Percentiles rank a stretch among this genome's conserved stretches.
Evolutionary conservation across 116 monocot genomes (phyloP).

Genomic region (Papilionanthe hybrid): DNA sequence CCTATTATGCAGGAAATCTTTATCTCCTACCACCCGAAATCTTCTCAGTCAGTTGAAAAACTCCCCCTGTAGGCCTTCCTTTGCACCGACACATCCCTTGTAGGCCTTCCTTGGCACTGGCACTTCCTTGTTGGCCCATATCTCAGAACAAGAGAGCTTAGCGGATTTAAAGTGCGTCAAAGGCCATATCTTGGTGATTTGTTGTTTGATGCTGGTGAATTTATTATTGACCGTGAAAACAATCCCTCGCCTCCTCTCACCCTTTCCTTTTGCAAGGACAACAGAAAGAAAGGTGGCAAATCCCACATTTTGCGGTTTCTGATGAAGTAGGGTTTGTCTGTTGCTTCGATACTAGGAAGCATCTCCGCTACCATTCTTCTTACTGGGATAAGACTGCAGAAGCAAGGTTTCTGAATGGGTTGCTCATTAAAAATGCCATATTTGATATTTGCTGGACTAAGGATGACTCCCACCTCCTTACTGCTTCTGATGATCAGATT

Average conservation of each 20-base stretch:
- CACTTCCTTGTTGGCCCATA: too few relatives aligned
- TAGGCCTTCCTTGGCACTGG: too few relatives aligned
- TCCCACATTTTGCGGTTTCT: conserved; percentile 62
- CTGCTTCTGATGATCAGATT: too few relatives aligned
- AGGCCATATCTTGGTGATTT: conserved; percentile 52
- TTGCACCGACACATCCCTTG: too few relatives aligned
- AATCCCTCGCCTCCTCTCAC: conserved; percentile 54
- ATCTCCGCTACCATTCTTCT: conserved; percentile 24
- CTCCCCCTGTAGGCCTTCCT: too few relatives aligned
- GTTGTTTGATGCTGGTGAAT: conserved; percentile 33
- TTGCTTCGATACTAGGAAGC: conserved; percentile 60
- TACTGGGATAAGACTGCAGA: conserved; percentile 41
- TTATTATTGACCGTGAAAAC: conserved; percentile 62
- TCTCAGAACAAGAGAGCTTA: conserved; percentile 54
- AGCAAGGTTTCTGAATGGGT: too few relatives aligned
- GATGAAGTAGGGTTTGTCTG: conserved; percentile 95
- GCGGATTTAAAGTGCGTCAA: conserved; percentile 45
- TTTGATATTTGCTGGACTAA: too few relatives aligned
- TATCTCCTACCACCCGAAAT: too few relatives aligned
- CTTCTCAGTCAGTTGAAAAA: too few relatives aligned
- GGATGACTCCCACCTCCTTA: too few relatives aligned
- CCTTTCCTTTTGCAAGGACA: conserved; percentile 75
- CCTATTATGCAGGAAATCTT: too few relatives aligned
- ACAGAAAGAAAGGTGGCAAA: not conserved
- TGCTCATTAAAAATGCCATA: too few relatives aligned